Base-by-base conservation (phyloP, 345 rosid species). In the Barbarea vulgaris region DNA sequence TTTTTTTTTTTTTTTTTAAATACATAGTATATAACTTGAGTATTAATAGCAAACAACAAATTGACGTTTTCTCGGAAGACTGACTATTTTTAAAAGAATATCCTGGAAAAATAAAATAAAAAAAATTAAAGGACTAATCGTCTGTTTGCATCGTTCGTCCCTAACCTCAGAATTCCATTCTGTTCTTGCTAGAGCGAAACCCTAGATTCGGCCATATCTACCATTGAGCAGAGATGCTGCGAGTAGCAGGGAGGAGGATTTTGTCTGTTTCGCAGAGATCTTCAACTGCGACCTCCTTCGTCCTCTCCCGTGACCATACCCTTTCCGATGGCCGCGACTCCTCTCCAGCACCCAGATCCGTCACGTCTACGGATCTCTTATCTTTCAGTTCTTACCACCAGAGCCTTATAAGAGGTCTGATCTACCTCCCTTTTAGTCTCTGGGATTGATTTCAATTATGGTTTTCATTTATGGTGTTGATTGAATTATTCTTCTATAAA, bases 201-300 rank as follows among this genome's bases (percentile, higher is more conserved):
- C 79, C 79, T 79, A 74, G 76, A 69, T 42, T 74, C 55, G 24
- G 7, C 71, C 25, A 48, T 58, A 21, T 28, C 50, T 8, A 42
- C 6, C 41, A 48, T 33, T 39, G 37, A 69, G 68, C 70, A 60
- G 70, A 67, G 87, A 93, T 90, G 98, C 77, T 93, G 77, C 84
- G 93, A 56, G 74, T 85, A 51, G 91, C 91, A 15, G 93, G 89
- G 80, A 89, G 86, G 86, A 91, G 92, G 79, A 77, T 90, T 74
- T 78, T 88, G 3, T 85, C 89, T 72, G 68, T 79, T 12, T 44
- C 81, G 12, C 81, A 85, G 87, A 81, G 81, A 77, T 72, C 84
- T 17, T 70, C 83, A 15, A 79, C 75, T 30, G 75, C 89, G 4
- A 51, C 83, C 64, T 82, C 87, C 48, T 69, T 82, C 63, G 72